Evolutionary conservation across 208 protist species (phyloP).

Genomic region (Crithidia acanthocephali): DNA sequence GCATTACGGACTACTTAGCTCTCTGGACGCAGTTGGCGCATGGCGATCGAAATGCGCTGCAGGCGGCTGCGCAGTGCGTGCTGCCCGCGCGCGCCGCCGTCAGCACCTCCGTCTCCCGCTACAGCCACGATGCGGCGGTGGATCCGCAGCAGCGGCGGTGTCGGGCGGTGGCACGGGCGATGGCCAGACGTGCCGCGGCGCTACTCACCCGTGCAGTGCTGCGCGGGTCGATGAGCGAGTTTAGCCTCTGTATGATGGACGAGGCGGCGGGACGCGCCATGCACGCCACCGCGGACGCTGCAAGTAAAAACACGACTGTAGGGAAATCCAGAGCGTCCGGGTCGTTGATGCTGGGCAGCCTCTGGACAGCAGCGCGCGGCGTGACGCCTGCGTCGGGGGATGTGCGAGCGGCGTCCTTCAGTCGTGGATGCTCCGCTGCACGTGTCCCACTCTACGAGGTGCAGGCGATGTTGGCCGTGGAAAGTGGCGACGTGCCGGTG

Average conservation of each 20-base stretch:
- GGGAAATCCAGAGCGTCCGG: neutral
- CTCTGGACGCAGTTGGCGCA: constrained; percentile 29
- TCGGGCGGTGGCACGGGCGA: neutral
- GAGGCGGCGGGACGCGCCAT: neutral
- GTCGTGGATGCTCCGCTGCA: constrained; percentile 29
- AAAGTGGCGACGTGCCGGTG: constrained; percentile 1
- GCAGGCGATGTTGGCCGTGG: constrained; percentile 7
- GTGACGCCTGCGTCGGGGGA: neutral
- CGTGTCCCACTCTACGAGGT: constrained; percentile 12
- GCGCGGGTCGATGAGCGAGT: constrained; percentile 34
- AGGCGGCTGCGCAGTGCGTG: constrained; percentile 11
- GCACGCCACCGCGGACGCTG: neutral
- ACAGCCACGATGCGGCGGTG: neutral
- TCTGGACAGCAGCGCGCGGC: neutral
- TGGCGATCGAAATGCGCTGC: constrained; percentile 9
- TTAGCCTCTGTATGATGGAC: constrained; percentile 26
- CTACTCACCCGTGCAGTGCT: constrained; percentile 28
- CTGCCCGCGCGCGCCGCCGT: neutral
- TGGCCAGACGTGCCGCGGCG: constrained; percentile 8
- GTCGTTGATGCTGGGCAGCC: neutral
- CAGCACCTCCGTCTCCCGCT: neutral
- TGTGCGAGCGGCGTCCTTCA: constrained; percentile 9
- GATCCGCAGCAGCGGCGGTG: neutral
- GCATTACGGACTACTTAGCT: constrained; percentile 22
- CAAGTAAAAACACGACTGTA: neutral